phyloP scores from a whole-genome alignment of 257 asterid genomes.

The Perilla frutescens region DNA sequence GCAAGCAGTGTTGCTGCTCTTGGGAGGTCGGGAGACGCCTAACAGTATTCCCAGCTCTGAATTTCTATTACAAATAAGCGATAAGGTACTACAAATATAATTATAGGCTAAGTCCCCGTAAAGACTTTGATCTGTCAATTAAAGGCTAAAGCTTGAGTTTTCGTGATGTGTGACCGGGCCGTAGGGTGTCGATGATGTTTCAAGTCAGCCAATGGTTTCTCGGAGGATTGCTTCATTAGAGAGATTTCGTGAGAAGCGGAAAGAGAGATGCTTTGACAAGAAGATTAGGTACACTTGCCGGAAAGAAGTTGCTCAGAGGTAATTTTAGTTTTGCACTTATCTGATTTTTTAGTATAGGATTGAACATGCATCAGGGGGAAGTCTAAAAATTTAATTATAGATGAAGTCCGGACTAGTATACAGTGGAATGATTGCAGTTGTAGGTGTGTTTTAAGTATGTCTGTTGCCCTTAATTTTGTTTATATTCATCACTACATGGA shows the following conservation, averaged over 20 bases:
- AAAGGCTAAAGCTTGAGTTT: slow-evolving; percentile 1
- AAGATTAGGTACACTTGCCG: slow-evolving; percentile 54
- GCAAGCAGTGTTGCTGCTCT: slow-evolving; percentile 52
- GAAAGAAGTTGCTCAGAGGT: slow-evolving; percentile 65
- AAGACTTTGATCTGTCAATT: slow-evolving; percentile 1
- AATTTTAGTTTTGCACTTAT: slow-evolving; percentile 3
- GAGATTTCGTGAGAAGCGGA: slow-evolving; percentile 61
- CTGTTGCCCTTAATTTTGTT: not conserved
- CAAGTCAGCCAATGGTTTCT: slow-evolving; percentile 36
- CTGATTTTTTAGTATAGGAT: not conserved
- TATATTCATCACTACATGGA: not conserved
- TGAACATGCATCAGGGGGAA: not conserved
- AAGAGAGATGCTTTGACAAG: slow-evolving; percentile 60
- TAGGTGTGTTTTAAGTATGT: not conserved
- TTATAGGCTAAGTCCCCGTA: slow-evolving; percentile 6
- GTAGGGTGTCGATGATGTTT: slow-evolving; percentile 46
- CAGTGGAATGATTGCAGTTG: not conserved
- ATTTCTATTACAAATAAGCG: slow-evolving; percentile 35
- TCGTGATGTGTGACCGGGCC: slow-evolving; percentile 26
- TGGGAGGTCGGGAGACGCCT: slow-evolving; percentile 46
- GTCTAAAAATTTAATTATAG: not conserved
- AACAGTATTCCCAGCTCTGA: slow-evolving; percentile 38
- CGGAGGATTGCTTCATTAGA: slow-evolving; percentile 51
- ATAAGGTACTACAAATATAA: slow-evolving; percentile 40
- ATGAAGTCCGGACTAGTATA: not conserved